Conservation (phyloP, 2,329 filamentous ascomycete genomes). For the Fusarium sublunatum region DNA sequence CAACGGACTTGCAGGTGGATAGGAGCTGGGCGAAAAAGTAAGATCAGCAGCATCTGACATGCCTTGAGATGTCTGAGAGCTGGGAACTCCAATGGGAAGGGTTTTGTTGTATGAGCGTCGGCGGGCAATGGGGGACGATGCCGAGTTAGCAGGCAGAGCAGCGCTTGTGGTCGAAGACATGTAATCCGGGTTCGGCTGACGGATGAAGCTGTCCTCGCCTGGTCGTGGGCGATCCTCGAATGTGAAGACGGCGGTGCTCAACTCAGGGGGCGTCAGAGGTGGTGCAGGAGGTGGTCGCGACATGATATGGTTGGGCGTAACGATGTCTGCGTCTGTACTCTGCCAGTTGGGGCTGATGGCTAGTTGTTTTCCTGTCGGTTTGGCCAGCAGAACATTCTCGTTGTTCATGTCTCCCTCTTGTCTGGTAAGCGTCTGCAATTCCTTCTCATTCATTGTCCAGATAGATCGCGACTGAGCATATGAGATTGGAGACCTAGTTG, state of each 20-base stretch:
- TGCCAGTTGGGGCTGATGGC: conserved; percentile 46
- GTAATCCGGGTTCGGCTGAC: conserved; percentile 64
- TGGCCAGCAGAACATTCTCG: conserved; percentile 22
- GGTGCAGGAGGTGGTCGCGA: conserved; percentile 58
- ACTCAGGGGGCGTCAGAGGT: conserved; percentile 61
- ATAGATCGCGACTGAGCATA: conserved; percentile 32
- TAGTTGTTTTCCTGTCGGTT: conserved; percentile 31
- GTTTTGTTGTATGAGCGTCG: conserved; percentile 58
- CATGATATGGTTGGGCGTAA: conserved; percentile 48
- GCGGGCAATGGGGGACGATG: conserved; percentile 51
- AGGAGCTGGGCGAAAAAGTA: conserved; percentile 60
- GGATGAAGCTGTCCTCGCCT: conserved; percentile 54
- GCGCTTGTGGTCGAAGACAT: conserved; percentile 51
- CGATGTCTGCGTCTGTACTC: conserved; percentile 37
- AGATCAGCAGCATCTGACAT: conserved; percentile 45
- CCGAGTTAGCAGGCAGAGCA: conserved; percentile 43
- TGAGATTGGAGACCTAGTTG: conserved; percentile 31
- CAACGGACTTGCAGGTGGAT: conserved; percentile 60
- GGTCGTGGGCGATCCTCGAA: conserved; percentile 53
- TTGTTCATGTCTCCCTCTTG: conserved; percentile 15
- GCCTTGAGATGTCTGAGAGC: conserved; percentile 39
- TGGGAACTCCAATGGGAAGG: conserved; percentile 52
- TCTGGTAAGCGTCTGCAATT: conserved; percentile 16
- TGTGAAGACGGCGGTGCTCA: conserved; percentile 56
- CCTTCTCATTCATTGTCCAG: conserved; percentile 47